Conservation (phyloP, 1,139 yeast species). For the Debaryomyces nepalensis region DNA sequence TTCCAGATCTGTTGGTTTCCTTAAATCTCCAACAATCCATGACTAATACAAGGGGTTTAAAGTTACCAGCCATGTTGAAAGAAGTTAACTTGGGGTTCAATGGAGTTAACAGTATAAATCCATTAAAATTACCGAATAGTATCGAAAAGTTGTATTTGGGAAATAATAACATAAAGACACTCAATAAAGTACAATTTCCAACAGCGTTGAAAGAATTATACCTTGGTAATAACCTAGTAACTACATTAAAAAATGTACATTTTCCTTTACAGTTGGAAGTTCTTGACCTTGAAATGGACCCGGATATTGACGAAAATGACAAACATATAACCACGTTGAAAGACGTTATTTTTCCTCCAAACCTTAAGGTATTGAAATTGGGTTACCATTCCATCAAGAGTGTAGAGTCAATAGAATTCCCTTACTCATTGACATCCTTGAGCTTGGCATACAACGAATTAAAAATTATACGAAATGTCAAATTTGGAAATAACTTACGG, state of each 20-base stretch:
- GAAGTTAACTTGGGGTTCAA: slow-evolving; percentile 42
- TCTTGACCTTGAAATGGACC: slow-evolving; percentile 50
- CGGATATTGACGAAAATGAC: slow-evolving; percentile 46
- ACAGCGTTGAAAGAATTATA: slow-evolving; percentile 39
- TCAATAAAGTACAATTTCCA: slow-evolving; percentile 51
- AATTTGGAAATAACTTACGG: slow-evolving; percentile 41
- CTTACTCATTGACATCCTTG: slow-evolving; percentile 35
- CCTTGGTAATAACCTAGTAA: slow-evolving; percentile 48
- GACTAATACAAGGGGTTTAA: slow-evolving; percentile 53
- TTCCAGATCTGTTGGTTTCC: slow-evolving; percentile 45
- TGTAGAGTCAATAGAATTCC: slow-evolving; percentile 48
- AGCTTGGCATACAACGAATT: slow-evolving; percentile 48
- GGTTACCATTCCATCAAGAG: slow-evolving; percentile 48
- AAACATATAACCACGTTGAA: slow-evolving; percentile 48
- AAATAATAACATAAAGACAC: slow-evolving; percentile 49
- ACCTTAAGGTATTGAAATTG: slow-evolving; percentile 39
- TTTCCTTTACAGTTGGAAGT: slow-evolving; percentile 46
- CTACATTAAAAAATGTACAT: slow-evolving; percentile 49
- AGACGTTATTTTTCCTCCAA: slow-evolving; percentile 47
- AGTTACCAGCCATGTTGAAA: slow-evolving; percentile 39
- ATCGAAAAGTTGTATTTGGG: slow-evolving; percentile 43
- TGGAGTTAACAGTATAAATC: slow-evolving; percentile 53
- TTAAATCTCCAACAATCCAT: slow-evolving; percentile 50
- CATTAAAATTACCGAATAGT: slow-evolving; percentile 48
- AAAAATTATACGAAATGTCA: slow-evolving; percentile 41